Evolutionary conservation across 225 moss, liverwort and hornwort species (phyloP).

Genomic region (Polytrichum commune): DNA sequence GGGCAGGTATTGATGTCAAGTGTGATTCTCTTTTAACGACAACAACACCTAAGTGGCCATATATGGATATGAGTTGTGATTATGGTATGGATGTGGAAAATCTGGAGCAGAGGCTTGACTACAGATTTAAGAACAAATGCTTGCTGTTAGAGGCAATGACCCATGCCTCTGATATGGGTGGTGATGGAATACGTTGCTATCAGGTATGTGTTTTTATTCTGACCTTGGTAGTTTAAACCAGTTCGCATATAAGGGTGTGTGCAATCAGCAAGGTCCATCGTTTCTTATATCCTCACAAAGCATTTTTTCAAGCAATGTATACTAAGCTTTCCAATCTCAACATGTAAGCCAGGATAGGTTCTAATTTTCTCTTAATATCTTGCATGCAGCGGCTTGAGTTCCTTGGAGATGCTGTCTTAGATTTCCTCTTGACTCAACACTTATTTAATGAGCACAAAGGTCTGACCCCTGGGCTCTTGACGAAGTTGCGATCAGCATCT

Average conservation of each 20-base stretch:
- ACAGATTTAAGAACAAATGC: constrained; percentile 72
- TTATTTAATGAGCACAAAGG: constrained; percentile 72
- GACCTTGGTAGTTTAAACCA: too few relatives aligned
- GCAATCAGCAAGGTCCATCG: too few relatives aligned
- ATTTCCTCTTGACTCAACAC: constrained; percentile 79
- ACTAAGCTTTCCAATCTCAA: too few relatives aligned
- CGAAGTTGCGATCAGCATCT: constrained; percentile 89
- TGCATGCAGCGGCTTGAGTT: constrained; percentile 80
- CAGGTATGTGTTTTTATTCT: constrained; percentile 48
- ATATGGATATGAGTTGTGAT: constrained; percentile 41
- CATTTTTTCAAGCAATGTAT: background rate
- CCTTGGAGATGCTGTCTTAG: constrained; percentile 96
- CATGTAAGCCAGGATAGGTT: too few relatives aligned
- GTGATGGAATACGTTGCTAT: constrained; percentile 72
- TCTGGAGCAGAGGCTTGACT: constrained; percentile 69
- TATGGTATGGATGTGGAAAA: constrained; percentile 62
- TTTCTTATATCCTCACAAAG: too few relatives aligned
- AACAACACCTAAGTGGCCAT: constrained; percentile 37
- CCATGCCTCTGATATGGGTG: constrained; percentile 76
- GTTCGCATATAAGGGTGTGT: too few relatives aligned
- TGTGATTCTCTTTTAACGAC: constrained; percentile 35
- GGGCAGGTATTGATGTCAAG: constrained; percentile 82
- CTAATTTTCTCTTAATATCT: too few relatives aligned
- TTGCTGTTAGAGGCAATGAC: constrained; percentile 87
- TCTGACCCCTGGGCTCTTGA: constrained; percentile 79